Evolutionary conservation across 1,139 yeast species (phyloP), one percentile per base, ranked within the genome.

Genomic region (Hemisphaericaspora subhashii): DNA sequence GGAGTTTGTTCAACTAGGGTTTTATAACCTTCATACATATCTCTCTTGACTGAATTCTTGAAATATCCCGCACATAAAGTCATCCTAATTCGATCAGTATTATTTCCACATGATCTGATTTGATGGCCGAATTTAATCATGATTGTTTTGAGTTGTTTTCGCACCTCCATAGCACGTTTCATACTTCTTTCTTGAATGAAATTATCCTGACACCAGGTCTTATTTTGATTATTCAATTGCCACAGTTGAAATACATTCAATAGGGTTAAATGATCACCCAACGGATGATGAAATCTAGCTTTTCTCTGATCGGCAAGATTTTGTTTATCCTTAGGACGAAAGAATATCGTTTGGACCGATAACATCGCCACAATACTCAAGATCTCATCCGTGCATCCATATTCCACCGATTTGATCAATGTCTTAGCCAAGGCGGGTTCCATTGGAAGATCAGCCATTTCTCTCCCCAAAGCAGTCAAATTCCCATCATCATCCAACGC

Each of bases 371-470:
- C 87, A 17, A 94, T 86, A 0, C 86, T 83, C 27, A 88, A 65
- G 36, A 90, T 77, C 51, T 92, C 98, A 37, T 86, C 90, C 0
- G 94, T 74, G 49, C 98, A 92, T 13, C 74, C 77, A 47, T 77
- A 77, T 17, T 84, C 85, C 5, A 83, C 82, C 0, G 96, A 85
- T 17, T 80, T 74, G 36, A 92, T 74, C 37, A 94, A 64, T 0
- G 95, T 83, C 53, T 87, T 87, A 2, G 98, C 85, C 45, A 94
- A 66, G 5, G 87, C 79, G 0, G 99, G 98, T 44, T 88, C 96
- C 89, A 92, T 88, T 0, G 99, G 98, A 56, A 90, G 89, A 41
- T 85, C 86, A 0, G 97, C 88, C 95, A 94, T 86, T 48, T 79
- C 74, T 36, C 81, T 67, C 0, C 99, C 99, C 22, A 86, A 63